Conservation (phyloP, 345 rosid species). For the Eucalyptus dawsonii region DNA sequence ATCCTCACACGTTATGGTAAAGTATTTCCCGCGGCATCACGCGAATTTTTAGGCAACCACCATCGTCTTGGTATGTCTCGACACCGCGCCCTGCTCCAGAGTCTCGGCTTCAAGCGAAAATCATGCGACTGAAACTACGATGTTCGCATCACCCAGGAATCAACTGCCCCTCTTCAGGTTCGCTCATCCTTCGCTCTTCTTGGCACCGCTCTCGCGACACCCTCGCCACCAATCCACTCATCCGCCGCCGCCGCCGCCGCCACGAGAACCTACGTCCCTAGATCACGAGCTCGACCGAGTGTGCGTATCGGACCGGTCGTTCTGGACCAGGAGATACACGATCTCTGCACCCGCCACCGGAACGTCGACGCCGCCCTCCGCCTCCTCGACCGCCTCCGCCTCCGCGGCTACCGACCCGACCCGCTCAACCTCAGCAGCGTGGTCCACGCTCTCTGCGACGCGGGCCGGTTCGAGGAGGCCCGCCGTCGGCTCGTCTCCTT, state of each 20-base stretch:
- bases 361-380: conserved; percentile 4
- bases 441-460: conserved; percentile 62
- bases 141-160: not conserved
- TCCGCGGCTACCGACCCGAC: conserved; percentile 17
- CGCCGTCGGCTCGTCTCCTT: conserved; percentile 35
- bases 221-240: not conserved
- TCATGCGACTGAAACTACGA: not conserved
- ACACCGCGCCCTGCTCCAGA: not conserved
- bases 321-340: conserved; percentile 53
- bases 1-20: not conserved
- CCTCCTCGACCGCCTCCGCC: conserved; percentile 9
- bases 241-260: not conserved
- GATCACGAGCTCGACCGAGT: not conserved
- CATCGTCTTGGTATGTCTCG: not conserved
- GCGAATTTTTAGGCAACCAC: no score
- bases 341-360: conserved; percentile 23
- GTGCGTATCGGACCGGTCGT: conserved; percentile 21
- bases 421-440: conserved; percentile 56
- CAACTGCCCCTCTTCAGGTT: not conserved
- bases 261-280: not conserved
- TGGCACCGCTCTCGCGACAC: not conserved
- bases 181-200: not conserved
- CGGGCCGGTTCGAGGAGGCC: conserved; percentile 51
- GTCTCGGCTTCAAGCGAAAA: not conserved
- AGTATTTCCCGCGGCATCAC: no score